Conservation (phyloP, 2,329 filamentous ascomycete species). For the Simplicillium sp. region DNA sequence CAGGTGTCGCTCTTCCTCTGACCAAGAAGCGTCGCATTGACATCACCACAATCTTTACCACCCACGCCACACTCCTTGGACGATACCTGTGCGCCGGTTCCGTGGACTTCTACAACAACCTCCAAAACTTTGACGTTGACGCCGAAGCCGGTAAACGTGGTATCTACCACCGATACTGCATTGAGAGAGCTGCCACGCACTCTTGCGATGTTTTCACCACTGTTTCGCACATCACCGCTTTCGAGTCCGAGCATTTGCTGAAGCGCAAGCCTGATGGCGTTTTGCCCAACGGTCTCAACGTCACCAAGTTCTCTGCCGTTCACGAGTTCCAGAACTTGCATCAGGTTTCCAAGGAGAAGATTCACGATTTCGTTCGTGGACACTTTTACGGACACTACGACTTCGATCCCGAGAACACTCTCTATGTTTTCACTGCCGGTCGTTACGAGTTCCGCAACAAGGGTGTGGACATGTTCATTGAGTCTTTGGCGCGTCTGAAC, state of each 20-base stretch:
- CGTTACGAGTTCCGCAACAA: slow-evolving; percentile 98
- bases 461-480: slow-evolving; percentile 99
- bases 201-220: slow-evolving; percentile 96
- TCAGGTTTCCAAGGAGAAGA: slow-evolving; percentile 93
- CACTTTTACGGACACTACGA: slow-evolving; percentile 99
- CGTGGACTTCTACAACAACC: slow-evolving; percentile 98
- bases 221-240: slow-evolving; percentile 96
- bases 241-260: slow-evolving; percentile 92
- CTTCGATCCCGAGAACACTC: slow-evolving; percentile 90
- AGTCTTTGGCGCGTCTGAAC: slow-evolving; percentile 88
- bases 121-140: slow-evolving; percentile 94
- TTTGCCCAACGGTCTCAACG: slow-evolving; percentile 90
- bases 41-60: slow-evolving; percentile 96
- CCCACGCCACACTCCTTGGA: slow-evolving; percentile 88
- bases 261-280: slow-evolving; percentile 98
- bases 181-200: slow-evolving; percentile 88
- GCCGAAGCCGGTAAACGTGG: slow-evolving; percentile 94
- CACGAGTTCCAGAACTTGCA: slow-evolving; percentile 99
- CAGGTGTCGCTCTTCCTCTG: slow-evolving; percentile 84
- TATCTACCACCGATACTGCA: slow-evolving; percentile 97
- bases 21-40: slow-evolving; percentile 93
- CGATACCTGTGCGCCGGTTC: slow-evolving; percentile 95
- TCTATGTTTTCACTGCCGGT: slow-evolving; percentile 96
- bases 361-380: slow-evolving; percentile 93
- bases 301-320: slow-evolving; percentile 92